Evolutionary conservation across 2,329 filamentous ascomycete genomes (phyloP).

Genomic region (Paraconiothyrium sp.): DNA sequence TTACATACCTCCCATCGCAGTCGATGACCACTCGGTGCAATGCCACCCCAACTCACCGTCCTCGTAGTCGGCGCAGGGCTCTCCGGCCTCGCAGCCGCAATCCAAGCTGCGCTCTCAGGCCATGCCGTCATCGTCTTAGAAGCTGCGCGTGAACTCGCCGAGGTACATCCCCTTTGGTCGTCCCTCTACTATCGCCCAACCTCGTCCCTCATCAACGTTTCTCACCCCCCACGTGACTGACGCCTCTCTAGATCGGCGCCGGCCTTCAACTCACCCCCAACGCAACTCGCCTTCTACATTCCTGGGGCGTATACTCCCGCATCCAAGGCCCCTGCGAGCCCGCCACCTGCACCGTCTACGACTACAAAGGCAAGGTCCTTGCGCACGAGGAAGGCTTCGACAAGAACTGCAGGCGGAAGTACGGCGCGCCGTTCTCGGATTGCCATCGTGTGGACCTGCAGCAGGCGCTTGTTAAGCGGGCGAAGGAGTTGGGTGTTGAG

Average conservation of each 20-base stretch:
- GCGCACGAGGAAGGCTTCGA: conserved; percentile 63
- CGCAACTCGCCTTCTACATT: conserved; percentile 59
- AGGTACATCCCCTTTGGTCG: conserved; percentile 40
- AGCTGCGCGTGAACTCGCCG: conserved; percentile 52
- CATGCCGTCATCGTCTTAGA: conserved; percentile 55
- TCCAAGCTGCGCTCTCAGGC: conserved; percentile 53
- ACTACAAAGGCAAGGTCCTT: conserved; percentile 61
- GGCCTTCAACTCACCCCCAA: conserved; percentile 50
- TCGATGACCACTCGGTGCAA: not conserved
- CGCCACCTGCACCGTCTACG: conserved; percentile 60
- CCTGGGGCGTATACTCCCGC: conserved; percentile 60
- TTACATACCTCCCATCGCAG: not conserved
- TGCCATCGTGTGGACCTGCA: conserved; percentile 72
- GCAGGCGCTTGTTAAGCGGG: conserved; percentile 61
- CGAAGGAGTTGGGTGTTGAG: conserved; percentile 62
- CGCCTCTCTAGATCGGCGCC: conserved; percentile 39
- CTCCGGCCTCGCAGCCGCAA: conserved; percentile 40
- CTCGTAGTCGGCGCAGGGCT: conserved; percentile 59
- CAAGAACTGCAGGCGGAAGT: conserved; percentile 62
- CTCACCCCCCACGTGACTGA: not conserved
- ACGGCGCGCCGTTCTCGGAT: conserved; percentile 66
- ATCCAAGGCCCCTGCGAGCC: conserved; percentile 57
- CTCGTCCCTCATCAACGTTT: no score
- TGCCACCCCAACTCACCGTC: conserved; percentile 20
- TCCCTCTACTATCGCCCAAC: no score